Evolutionary conservation across 139 green algal species (phyloP).

Genomic region (Chlamydomonas asymmetrica): DNA sequence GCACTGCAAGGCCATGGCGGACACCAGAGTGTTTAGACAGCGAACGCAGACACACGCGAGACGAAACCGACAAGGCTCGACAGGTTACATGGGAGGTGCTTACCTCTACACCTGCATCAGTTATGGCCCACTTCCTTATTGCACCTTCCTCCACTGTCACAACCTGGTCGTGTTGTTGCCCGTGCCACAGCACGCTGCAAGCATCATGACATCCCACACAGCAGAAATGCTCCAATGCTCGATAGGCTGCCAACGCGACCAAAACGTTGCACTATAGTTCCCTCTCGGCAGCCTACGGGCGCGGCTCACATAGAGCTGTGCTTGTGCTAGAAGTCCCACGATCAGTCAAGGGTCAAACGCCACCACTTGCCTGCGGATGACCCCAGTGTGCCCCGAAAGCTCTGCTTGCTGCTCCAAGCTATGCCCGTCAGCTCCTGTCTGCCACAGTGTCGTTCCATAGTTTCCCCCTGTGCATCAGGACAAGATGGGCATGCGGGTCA

Average conservation of each 20-base stretch:
- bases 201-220: neutral
- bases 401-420: conserved; percentile 42
- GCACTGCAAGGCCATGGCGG: neutral
- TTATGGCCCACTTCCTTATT: conserved; percentile 50
- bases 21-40: neutral
- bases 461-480: conserved; percentile 44
- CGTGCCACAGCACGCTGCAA: conserved; percentile 52
- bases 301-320: neutral
- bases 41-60: neutral
- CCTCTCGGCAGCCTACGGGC: neutral
- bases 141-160: conserved; percentile 56
- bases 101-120: conserved; percentile 37
- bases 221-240: neutral
- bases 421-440: conserved; percentile 2
- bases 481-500: neutral
- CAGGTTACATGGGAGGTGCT: too few species aligned
- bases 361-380: conserved; percentile 31
- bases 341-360: neutral
- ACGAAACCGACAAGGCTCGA: neutral
- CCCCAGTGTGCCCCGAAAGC: conserved; percentile 35
- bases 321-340: neutral
- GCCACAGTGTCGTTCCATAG: conserved; percentile 61
- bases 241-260: neutral
- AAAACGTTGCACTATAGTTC: neutral
- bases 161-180: conserved; percentile 29